A percentile compares a stretch with the other conserved stretches of the same genome.
Evolutionary conservation across 163 green algal species (phyloP).

Genomic region (Coccomyxa subellipsoidea): DNA sequence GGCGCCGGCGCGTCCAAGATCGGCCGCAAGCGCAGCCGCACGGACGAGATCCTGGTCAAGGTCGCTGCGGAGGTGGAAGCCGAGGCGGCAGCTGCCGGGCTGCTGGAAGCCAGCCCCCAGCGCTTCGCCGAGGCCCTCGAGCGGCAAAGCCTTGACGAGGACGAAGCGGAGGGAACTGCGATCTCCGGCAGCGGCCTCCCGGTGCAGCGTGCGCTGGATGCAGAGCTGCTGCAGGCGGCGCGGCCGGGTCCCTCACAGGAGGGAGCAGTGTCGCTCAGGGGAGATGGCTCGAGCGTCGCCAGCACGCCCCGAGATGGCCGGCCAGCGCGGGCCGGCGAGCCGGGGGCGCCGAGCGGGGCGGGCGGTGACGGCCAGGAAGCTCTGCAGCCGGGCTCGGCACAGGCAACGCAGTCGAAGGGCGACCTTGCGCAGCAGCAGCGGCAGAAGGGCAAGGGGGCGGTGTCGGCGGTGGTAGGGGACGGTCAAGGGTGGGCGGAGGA

Average conservation of each 20-base stretch:
- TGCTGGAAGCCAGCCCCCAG: not conserved
- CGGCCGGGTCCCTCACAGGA: not conserved
- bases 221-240: not conserved
- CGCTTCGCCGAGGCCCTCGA: not conserved
- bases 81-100: not conserved
- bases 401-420: not conserved
- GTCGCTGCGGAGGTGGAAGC: not conserved
- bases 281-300: not conserved
- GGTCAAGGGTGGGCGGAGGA: not conserved
- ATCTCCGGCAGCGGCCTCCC: not conserved
- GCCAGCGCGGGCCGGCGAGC: not conserved
- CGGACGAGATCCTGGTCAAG: not conserved
- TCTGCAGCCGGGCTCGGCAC: not conserved
- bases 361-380: not conserved
- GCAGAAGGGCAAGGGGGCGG: not conserved
- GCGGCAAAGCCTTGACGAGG: not conserved
- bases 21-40: not conserved
- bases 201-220: not conserved
- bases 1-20: not conserved
- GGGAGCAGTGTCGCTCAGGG: not conserved
- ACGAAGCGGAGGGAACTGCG: constrained; percentile 1
- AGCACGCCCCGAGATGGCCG: not conserved
- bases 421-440: not conserved
- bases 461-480: not conserved
- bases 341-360: not conserved